Base-by-base conservation (phyloP, 2,329 filamentous ascomycete species). In the Aschersonia sp. region DNA sequence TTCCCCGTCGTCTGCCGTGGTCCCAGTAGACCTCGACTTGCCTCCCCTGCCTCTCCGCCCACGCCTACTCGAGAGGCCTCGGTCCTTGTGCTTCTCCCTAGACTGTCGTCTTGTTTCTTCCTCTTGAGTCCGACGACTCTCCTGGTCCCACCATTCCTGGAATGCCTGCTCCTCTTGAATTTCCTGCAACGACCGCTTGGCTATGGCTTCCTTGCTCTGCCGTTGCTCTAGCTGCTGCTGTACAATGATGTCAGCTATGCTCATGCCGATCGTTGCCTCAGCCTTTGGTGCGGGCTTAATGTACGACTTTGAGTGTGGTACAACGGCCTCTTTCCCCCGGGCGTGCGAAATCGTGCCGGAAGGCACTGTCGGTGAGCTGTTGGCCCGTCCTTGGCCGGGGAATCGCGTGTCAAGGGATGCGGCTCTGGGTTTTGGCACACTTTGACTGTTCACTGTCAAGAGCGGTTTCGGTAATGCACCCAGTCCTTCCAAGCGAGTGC, bases 91-190 rank as follows among this genome's bases (percentile, higher is more conserved):
- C 54, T 73, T 67, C 43, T 66, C 64, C 49, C 62, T 64, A 35
- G 58, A 59, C 30, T 62, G 58, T 45, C 66, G 62, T 43, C 65
- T 59, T 4, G 71, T 70, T 51, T 77, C 75, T 51, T 79, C 79
- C 54, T 83, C 77, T 53, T 83, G 81, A 39, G 83, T 77, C 31
- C 84, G 73, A 50, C 74, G 74, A 56, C 82, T 87, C 63, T 95
- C 89, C 52, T 84, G 81, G 54, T 94, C 87, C 88, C 88, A 95
- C 88, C 89, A 95, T 61, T 94, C 82, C 60, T 95, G 87, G 61
- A 98, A 98, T 46, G 87, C 87, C 60, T 98, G 92, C 64, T 98
- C 92, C 54, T 92, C 81, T 62, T 98, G 92, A 50, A 98, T 98
- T 52, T 97, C 92, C 58, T 94, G 82, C 32, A 98, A 68, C 52